phyloP scores from a whole-genome alignment of 305 asterid genomes.

The Plantago coronopus region DNA sequence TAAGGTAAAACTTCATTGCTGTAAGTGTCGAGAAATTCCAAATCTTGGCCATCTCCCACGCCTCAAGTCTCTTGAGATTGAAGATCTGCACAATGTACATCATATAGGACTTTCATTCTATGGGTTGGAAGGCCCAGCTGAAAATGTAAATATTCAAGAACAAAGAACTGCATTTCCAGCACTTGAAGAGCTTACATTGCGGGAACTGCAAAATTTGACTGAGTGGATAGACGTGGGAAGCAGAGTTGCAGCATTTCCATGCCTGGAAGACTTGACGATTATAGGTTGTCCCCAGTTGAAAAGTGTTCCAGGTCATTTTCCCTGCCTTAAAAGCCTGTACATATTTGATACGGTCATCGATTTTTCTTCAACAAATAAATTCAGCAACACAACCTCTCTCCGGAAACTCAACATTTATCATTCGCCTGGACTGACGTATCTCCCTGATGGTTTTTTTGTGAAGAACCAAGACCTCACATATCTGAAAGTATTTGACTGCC shows the following conservation, averaged over 20 bases:
- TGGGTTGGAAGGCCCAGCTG: not conserved
- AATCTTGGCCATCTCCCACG: constrained; percentile 11
- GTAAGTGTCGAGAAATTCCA: not conserved
- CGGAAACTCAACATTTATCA: not conserved
- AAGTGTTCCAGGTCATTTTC: constrained; percentile 3
- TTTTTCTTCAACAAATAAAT: not conserved
- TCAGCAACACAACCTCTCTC: not conserved
- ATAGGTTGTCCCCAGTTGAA: not conserved
- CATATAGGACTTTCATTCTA: constrained; percentile 6
- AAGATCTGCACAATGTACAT: not conserved
- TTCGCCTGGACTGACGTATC: not conserved
- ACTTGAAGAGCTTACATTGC: constrained; percentile 17
- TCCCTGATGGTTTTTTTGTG: not conserved
- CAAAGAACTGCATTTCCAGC: constrained; percentile 11
- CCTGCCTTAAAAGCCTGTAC: not conserved
- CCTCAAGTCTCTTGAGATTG: not conserved
- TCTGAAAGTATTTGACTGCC: not conserved
- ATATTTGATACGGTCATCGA: not conserved
- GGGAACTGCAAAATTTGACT: not conserved
- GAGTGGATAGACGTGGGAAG: not conserved
- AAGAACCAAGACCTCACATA: not conserved
- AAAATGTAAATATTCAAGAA: not conserved
- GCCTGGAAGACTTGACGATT: not conserved
- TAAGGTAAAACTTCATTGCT: not conserved
- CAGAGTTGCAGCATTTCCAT: not conserved